phyloP scores from a whole-genome alignment of 2,329 filamentous ascomycete species.

The Aspergillus sp. region DNA sequence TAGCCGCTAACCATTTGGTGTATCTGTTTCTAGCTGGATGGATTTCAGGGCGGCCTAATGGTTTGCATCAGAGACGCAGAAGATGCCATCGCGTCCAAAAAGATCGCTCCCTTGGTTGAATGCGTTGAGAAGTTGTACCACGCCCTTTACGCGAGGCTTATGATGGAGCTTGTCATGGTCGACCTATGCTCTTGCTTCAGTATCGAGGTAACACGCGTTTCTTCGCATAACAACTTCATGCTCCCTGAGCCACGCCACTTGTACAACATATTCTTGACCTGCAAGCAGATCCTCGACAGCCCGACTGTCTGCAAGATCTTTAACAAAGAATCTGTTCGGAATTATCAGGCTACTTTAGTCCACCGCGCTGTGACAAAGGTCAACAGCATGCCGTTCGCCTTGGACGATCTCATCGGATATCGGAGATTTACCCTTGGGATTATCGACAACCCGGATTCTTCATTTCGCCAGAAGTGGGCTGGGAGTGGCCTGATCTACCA shows the following conservation, averaged over 20 bases:
- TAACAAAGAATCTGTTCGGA: constrained; percentile 28
- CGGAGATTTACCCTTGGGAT: constrained; percentile 29
- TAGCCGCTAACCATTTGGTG: not conserved
- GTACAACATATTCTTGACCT: constrained; percentile 35
- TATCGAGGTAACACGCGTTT: constrained; percentile 23
- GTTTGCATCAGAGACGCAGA: constrained; percentile 37
- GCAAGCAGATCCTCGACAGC: constrained; percentile 35
- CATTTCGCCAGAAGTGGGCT: constrained; percentile 34
- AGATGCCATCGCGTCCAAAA: constrained; percentile 27
- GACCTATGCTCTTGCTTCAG: constrained; percentile 38
- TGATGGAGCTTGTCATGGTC: constrained; percentile 39
- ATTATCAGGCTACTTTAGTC: constrained; percentile 35
- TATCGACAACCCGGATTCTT: constrained; percentile 23
- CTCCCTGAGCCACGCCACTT: constrained; percentile 40
- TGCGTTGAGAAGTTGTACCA: constrained; percentile 41
- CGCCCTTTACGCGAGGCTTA: constrained; percentile 37
- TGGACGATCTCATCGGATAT: constrained; percentile 33
- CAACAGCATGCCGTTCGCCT: constrained; percentile 12
- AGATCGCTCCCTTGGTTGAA: constrained; percentile 34
- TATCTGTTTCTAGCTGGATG: constrained; percentile 32
- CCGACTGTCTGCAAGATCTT: constrained; percentile 29
- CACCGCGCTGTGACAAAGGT: constrained; percentile 24
- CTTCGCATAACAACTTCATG: constrained; percentile 18
- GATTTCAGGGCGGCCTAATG: constrained; percentile 29
- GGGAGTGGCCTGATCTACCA: constrained; percentile 32